These are phyloP conservation scores for Aspergillus arachidicola DNA, from an alignment of 2,329 filamentous ascomycete genomes.

Conservation along the genomic window DNA sequence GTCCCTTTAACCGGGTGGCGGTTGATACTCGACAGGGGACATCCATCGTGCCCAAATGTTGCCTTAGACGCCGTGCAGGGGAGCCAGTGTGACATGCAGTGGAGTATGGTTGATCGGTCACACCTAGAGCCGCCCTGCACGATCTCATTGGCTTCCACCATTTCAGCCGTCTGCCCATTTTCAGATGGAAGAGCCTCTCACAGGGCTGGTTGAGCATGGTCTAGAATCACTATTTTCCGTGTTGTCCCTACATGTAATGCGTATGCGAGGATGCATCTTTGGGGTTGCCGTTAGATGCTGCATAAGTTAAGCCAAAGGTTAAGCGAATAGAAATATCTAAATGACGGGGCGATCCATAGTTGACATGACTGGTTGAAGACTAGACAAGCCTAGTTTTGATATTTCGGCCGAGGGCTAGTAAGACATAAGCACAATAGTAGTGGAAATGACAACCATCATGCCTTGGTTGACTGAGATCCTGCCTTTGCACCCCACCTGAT, in stretches of 20 bases:
- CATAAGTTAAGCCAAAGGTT: background rate
- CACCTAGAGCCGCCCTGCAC: constrained; percentile 3
- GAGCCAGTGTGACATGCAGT: constrained; percentile 2
- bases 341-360: background rate
- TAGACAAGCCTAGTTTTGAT: background rate
- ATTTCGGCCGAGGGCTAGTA: background rate
- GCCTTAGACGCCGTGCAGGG: constrained; percentile 2
- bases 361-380: background rate
- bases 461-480: background rate
- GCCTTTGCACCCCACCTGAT: background rate
- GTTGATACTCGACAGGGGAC: background rate
- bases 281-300: background rate
- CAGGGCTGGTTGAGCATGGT: background rate
- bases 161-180: background rate
- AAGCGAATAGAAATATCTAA: background rate
- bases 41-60: background rate
- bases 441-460: background rate
- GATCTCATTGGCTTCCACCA: constrained; percentile 1
- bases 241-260: background rate
- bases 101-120: constrained; percentile 1
- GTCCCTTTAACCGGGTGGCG: background rate
- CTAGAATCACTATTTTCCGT: background rate
- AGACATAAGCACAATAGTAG: background rate
- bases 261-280: background rate
- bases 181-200: constrained; percentile 4